A percentile compares a stretch with the other conserved stretches of the same genome.
Conservation (phyloP, 345 rosid genomes). For the Laguncularia racemosa region DNA sequence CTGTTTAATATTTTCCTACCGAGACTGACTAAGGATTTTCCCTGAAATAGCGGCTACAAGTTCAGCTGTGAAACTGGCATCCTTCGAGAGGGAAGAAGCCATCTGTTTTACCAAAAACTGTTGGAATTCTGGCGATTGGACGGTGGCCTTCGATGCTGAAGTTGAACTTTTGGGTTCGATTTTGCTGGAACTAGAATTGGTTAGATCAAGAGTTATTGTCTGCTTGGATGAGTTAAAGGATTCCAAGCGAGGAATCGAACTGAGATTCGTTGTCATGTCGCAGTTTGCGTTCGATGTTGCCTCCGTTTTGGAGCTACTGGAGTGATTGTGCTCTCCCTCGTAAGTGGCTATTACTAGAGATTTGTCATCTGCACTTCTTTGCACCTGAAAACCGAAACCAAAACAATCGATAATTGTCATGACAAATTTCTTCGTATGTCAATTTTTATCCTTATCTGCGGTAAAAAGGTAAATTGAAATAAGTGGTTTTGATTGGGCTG, state of each 20-base stretch:
- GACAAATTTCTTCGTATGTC: not conserved
- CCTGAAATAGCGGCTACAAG: conserved; percentile 85
- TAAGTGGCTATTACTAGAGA: conserved; percentile 78
- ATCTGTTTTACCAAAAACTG: conserved; percentile 75
- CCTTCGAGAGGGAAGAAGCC: conserved; percentile 81
- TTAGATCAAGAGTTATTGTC: conserved; percentile 36
- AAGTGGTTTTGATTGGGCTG: no score
- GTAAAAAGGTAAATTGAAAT: not conserved
- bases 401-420: not conserved
- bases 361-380: conserved; percentile 87
- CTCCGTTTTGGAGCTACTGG: conserved; percentile 50
- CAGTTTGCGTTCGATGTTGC: conserved; percentile 37
- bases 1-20: conserved; percentile 10
- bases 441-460: not conserved
- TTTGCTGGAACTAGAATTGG: conserved; percentile 26
- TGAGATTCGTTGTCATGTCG: conserved; percentile 4
- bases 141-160: conserved; percentile 12
- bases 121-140: conserved; percentile 43
- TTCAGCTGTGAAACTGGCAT: conserved; percentile 83
- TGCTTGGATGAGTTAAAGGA: conserved; percentile 27
- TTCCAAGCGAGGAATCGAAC: conserved; percentile 29
- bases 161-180: not conserved
- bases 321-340: conserved; percentile 99
- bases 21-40: conserved; percentile 36
- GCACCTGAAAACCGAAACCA: conserved; percentile 46